Evolutionary conservation across 2,329 filamentous ascomycete genomes (phyloP).

Genomic region (Beauveria brongniartii): DNA sequence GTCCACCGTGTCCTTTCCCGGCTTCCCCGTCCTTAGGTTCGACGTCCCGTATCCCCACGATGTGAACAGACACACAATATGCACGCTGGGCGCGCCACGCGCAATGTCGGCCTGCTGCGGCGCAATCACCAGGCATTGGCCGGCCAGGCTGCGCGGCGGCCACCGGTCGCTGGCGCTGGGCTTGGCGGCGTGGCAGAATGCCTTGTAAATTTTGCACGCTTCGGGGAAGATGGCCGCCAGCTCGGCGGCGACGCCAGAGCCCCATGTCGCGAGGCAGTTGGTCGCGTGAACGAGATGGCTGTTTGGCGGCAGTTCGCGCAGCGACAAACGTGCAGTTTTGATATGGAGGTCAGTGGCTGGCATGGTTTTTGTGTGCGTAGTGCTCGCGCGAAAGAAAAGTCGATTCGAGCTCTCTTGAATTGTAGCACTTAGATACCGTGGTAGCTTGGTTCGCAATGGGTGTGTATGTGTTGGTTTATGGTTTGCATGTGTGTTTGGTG

Average conservation of each 20-base stretch:
- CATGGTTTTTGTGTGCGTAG: not conserved
- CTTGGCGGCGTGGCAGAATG: constrained; percentile 18
- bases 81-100: constrained; percentile 16
- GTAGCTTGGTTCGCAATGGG: not conserved
- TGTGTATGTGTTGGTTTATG: not conserved
- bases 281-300: constrained; percentile 23
- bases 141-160: constrained; percentile 17
- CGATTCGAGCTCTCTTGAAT: not conserved
- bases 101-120: constrained; percentile 18
- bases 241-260: constrained; percentile 21
- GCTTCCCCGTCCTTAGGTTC: constrained; percentile 11
- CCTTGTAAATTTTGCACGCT: constrained; percentile 18
- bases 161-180: constrained; percentile 8
- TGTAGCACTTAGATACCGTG: not conserved
- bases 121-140: constrained; percentile 22
- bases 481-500: not conserved
- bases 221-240: constrained; percentile 19
- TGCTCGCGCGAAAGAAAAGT: not conserved
- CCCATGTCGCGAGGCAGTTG: constrained; percentile 25
- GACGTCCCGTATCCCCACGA: constrained; percentile 16
- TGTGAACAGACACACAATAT: constrained; percentile 18
- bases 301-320: not conserved
- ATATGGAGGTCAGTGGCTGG: not conserved
- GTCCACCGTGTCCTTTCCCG: constrained; percentile 13
- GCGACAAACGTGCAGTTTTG: not conserved